A percentile compares a stretch with the other conserved stretches of the same genome.
Conservation (phyloP, 176 grass and related monocot species). For the Miscanthus lutarioriparius region DNA sequence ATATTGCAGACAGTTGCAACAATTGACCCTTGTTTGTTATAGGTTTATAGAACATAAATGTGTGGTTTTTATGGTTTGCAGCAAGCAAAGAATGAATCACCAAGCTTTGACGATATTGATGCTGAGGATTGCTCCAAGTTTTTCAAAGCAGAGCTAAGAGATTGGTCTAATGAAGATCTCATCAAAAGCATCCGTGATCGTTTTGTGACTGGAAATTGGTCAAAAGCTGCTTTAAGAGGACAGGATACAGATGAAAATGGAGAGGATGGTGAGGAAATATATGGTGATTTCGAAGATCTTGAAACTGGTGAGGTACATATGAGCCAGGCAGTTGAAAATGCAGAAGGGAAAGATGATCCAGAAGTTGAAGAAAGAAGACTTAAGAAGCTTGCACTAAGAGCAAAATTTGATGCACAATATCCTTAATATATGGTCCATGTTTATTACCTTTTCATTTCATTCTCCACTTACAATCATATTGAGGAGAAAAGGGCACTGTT, state of each 20-base stretch:
- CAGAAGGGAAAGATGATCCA: conserved; percentile 41
- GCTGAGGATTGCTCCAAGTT: conserved; percentile 90
- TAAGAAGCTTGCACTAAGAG: conserved; percentile 84
- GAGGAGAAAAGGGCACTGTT: conserved; percentile 1
- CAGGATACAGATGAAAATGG: conserved; percentile 47
- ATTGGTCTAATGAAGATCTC: conserved; percentile 81
- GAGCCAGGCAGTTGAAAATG: conserved; percentile 36
- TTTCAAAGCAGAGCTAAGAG: conserved; percentile 55
- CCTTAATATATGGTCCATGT: conserved; percentile 45
- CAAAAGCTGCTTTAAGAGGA: conserved; percentile 86
- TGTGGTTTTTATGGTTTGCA: conserved; percentile 34
- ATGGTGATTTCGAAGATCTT: conserved; percentile 96
- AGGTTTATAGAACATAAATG: conserved; percentile 10
- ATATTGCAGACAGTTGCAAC: neutral
- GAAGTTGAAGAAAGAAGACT: conserved; percentile 70
- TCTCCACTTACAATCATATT: neutral
- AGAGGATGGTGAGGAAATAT: conserved; percentile 61
- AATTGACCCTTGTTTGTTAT: conserved; percentile 16
- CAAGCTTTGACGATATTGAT: conserved; percentile 56
- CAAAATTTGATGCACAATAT: conserved; percentile 96
- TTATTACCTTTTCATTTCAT: conserved; percentile 8
- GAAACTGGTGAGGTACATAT: conserved; percentile 82
- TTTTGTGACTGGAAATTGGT: conserved; percentile 97
- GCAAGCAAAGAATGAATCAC: conserved; percentile 60
- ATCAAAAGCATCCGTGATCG: conserved; percentile 70